Percentiles rank a stretch among this genome's conserved stretches.
phyloP scores from a whole-genome alignment of 139 green algal species.

The Spirogloea muscicola region DNA sequence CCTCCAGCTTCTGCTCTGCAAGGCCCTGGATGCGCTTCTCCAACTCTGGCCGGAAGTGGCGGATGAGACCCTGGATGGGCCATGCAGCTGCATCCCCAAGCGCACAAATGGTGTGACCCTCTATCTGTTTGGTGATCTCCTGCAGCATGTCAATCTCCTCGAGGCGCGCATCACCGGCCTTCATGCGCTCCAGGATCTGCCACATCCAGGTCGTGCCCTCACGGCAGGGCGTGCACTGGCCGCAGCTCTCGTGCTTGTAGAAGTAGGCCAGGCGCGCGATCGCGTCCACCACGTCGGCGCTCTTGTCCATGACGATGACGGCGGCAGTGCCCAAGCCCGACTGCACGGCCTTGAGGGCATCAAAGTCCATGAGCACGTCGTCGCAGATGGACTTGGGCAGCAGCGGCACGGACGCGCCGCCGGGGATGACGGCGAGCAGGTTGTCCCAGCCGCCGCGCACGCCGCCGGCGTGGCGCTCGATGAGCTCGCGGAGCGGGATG shows the following conservation, averaged over 20 bases:
- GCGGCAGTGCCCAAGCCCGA: conserved; percentile 90
- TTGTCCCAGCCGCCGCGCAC: conserved; percentile 98
- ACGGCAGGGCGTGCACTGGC: conserved; percentile 96
- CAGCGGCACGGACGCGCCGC: conserved; percentile 87
- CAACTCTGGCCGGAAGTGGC: conserved; percentile 87
- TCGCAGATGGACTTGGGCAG: conserved; percentile 83
- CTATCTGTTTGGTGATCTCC: conserved; percentile 95
- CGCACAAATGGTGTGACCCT: conserved; percentile 95
- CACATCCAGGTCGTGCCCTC: conserved; percentile 90
- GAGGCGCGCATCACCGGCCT: conserved; percentile 70
- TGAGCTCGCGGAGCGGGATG: conserved; percentile 92
- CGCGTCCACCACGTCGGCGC: conserved; percentile 92
- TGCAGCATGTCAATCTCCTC: conserved; percentile 99
- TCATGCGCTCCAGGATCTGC: conserved; percentile 53
- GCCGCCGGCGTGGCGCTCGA: conserved; percentile 90
- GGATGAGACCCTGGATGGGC: conserved; percentile 92
- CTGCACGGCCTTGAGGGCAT: conserved; percentile 84
- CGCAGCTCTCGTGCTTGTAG: conserved; percentile 99
- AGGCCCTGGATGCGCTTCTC: conserved; percentile 66
- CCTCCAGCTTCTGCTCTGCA: no score
- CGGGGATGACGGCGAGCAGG: conserved; percentile 95
- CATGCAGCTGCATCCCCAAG: conserved; percentile 94
- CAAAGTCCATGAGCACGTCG: conserved; percentile 97
- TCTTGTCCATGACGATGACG: conserved; percentile 99
- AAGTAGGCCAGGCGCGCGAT: conserved; percentile 94